Evolutionary conservation across 2,329 filamentous ascomycete genomes (phyloP), one percentile per base, ranked within the genome.

Genomic region (Aspergillus chevalieri): DNA sequence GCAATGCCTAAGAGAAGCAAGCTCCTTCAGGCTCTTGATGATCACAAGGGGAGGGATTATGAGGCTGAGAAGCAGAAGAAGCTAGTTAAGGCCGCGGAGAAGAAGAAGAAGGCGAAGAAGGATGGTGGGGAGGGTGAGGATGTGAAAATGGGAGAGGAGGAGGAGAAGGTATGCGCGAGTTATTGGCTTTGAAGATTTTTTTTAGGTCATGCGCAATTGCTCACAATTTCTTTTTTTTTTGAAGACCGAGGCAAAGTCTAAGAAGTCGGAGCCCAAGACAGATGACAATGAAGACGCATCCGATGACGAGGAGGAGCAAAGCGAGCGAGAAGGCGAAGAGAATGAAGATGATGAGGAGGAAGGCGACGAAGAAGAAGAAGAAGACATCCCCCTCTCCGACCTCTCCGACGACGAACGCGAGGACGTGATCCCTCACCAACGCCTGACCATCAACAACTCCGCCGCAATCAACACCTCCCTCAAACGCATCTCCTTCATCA

Each of bases 391-490:
- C 3, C 81, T 95, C 56, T 95, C 89, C 28, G 91, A 96, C 61
- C 84, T 86, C 39, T 78, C 87, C 47, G 89, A 87, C 17, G 87
- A 88, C 55, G 90, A 94, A 62, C 86, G 83, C 61, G 88, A 88
- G 71, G 91, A 95, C 65, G 81, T 95, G 38, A 83, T 95, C 53
- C 89, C 90, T 14, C 87, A 95, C 73, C 89, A 93, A 67, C 87
- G 90, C 61, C 84, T 96, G 57, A 96, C 91, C 47, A 97, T 97
- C 75, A 96, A 98, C 80, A 98, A 98, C 76, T 91, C 87, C 47
- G 78, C 87, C 57, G 93, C 92, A 30, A 87, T 98, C 46, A 81
- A 83, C 57, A 78, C 87, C 58, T 84, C 89, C 10, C 79, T 94
- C 54, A 86, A 87, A 64, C 89, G 91, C 54, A 71, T 75, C 57